Conservation (phyloP, 768 basidiomycete genomes). For the Filobasidium wieringae region DNA sequence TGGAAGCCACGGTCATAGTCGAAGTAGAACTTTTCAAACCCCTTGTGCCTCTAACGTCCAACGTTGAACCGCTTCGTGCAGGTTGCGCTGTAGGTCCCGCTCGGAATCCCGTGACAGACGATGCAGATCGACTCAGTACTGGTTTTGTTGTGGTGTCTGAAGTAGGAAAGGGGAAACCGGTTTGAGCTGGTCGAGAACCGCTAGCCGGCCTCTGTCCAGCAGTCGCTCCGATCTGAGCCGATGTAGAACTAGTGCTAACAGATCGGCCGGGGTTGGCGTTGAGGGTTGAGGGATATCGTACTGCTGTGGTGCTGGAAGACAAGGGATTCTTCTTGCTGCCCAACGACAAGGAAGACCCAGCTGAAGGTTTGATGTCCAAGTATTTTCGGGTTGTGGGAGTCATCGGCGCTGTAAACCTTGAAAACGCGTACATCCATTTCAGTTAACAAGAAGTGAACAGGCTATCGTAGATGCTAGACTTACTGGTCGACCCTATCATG, state of each 20-base stretch:
- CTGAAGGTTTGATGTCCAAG: conserved; percentile 26
- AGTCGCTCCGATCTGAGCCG: background rate
- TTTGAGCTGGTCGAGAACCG: too few species aligned
- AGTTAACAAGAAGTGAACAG: background rate
- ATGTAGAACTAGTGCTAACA: background rate
- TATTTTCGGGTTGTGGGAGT: conserved; percentile 40
- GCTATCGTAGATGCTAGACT: conserved; percentile 9
- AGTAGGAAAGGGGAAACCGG: too few species aligned
- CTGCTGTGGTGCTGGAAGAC: background rate
- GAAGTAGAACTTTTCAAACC: too few species aligned
- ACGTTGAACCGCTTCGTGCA: too few species aligned
- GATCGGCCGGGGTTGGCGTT: background rate
- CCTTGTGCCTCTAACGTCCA: too few species aligned
- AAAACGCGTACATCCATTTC: background rate
- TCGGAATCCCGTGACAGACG: too few species aligned
- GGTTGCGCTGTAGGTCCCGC: too few species aligned
- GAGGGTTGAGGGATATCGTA: background rate
- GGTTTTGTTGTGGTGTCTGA: too few species aligned
- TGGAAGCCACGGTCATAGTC: too few species aligned
- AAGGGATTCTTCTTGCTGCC: conserved; percentile 13
- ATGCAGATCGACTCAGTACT: too few species aligned
- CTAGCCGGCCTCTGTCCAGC: background rate
- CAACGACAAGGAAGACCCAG: conserved; percentile 6
- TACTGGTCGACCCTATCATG: conserved; percentile 37
- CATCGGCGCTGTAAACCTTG: conserved; percentile 40